Conservation (phyloP, 768 basidiomycete genomes). For the Mycena kentingensis region DNA sequence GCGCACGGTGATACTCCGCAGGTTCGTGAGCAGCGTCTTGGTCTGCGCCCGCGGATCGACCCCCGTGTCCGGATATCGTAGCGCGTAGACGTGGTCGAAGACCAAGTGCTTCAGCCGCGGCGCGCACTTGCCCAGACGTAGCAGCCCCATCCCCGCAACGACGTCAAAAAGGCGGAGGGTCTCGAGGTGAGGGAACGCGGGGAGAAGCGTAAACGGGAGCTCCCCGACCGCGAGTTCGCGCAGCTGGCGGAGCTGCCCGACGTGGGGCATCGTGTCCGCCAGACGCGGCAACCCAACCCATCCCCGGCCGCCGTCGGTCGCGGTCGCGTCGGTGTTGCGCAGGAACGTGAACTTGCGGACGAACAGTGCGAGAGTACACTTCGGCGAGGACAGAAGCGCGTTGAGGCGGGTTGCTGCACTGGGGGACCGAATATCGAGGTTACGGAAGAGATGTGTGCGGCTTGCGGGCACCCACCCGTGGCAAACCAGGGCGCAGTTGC, state of each 20-base stretch:
- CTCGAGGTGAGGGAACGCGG: constrained; percentile 4
- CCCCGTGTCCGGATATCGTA: background rate
- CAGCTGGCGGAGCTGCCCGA: constrained; percentile 6
- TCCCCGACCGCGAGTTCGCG: constrained; percentile 11
- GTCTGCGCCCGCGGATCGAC: background rate
- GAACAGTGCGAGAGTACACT: constrained; percentile 8
- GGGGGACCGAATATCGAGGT: constrained; percentile 1
- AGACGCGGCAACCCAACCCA: too few relatives aligned
- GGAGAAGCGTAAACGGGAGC: constrained; percentile 11
- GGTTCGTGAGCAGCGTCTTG: background rate
- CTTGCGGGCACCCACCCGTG: constrained; percentile 18
- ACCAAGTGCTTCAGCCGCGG: constrained; percentile 1
- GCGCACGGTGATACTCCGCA: constrained; percentile 5
- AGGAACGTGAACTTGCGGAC: constrained; percentile 9
- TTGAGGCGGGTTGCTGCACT: background rate
- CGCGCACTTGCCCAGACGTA: constrained; percentile 2
- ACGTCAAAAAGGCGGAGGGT: constrained; percentile 2
- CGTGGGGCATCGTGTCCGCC: constrained; percentile 2
- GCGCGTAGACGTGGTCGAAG: background rate
- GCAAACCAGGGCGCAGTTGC: constrained; percentile 16
- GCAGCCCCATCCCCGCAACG: background rate
- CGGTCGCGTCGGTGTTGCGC: constrained; percentile 6
- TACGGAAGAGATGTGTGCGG: constrained; percentile 16
- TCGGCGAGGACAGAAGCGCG: constrained; percentile 9
- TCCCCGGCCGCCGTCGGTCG: background rate